Conservation (phyloP, 176 grass and related monocot species). For the Puccinellia tenuiflora region DNA sequence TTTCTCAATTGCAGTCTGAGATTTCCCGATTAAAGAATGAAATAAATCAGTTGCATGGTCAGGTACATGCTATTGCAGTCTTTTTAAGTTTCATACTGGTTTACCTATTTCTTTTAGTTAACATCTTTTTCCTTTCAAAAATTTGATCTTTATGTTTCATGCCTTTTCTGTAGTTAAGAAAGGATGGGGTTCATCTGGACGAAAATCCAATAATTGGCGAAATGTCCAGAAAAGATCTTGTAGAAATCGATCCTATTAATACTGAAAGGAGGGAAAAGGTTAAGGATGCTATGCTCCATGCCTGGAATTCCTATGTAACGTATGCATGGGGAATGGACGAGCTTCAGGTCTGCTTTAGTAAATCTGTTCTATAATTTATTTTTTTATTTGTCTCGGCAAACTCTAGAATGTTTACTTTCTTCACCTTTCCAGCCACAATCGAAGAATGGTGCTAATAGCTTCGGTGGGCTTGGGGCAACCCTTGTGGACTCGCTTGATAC, state of each 20-base stretch:
- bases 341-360: conserved; percentile 71
- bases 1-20: conserved; percentile 60
- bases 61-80: conserved; percentile 51
- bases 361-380: conserved; percentile 24
- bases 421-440: conserved; percentile 69
- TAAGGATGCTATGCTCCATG: conserved; percentile 91
- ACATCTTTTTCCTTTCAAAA: not conserved
- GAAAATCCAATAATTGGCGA: conserved; percentile 34
- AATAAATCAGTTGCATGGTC: conserved; percentile 66
- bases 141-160: not conserved
- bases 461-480: conserved; percentile 95
- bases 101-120: conserved; percentile 2
- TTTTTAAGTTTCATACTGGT: not conserved
- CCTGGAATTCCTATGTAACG: conserved; percentile 92
- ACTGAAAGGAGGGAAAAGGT: conserved; percentile 86
- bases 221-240: conserved; percentile 24
- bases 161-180: conserved; percentile 63
- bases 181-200: conserved; percentile 42
- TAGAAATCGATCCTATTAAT: conserved; percentile 72
- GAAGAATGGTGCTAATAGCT: conserved; percentile 90
- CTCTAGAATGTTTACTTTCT: conserved; percentile 24
- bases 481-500: conserved; percentile 94
- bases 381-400: conserved; percentile 13
- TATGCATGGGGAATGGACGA: conserved; percentile 98
- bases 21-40: conserved; percentile 53